Conservation (phyloP, 108 stramenopile species). For the Pseudonitzschia pungens region DNA sequence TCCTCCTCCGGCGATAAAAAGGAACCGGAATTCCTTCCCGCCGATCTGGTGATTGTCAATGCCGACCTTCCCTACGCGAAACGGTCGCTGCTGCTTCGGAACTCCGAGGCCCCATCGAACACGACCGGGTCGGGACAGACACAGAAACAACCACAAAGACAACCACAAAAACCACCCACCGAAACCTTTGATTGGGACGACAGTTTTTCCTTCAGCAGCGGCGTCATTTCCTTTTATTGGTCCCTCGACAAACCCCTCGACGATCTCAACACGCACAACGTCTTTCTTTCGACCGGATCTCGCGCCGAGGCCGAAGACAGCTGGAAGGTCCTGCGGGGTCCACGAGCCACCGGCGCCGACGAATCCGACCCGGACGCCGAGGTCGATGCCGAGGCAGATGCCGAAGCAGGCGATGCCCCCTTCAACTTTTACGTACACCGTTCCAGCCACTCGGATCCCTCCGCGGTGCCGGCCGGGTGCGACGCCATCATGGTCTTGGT, state of each 20-base stretch:
- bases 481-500: slow-evolving; percentile 90
- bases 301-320: slow-evolving; percentile 53
- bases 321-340: slow-evolving; percentile 57
- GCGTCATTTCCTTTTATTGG: slow-evolving; percentile 92
- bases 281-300: slow-evolving; percentile 67
- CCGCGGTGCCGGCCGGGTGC: slow-evolving; percentile 68
- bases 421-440: slow-evolving; percentile 95
- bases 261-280: slow-evolving; percentile 85
- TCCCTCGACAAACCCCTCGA: slow-evolving; percentile 55
- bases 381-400: no score
- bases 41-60: slow-evolving; percentile 87
- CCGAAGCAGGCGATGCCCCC: slow-evolving; percentile 31
- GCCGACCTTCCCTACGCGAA: slow-evolving; percentile 87
- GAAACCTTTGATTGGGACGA: slow-evolving; percentile 77
- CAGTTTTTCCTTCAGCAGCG: slow-evolving; percentile 67
- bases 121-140: neutral
- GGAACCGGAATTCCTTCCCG: slow-evolving; percentile 42
- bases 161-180: slow-evolving; percentile 14
- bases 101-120: slow-evolving; percentile 1
- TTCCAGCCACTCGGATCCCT: slow-evolving; percentile 66
- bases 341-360: neutral
- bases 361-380: no score
- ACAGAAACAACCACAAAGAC: neutral
- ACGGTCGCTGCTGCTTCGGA: slow-evolving; percentile 57
- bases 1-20: slow-evolving; percentile 8